Percentiles rank a stretch among this genome's conserved stretches.
Evolutionary conservation across 129 eudicot species (phyloP).

Genomic region (Chrysanthemum seticuspe): DNA sequence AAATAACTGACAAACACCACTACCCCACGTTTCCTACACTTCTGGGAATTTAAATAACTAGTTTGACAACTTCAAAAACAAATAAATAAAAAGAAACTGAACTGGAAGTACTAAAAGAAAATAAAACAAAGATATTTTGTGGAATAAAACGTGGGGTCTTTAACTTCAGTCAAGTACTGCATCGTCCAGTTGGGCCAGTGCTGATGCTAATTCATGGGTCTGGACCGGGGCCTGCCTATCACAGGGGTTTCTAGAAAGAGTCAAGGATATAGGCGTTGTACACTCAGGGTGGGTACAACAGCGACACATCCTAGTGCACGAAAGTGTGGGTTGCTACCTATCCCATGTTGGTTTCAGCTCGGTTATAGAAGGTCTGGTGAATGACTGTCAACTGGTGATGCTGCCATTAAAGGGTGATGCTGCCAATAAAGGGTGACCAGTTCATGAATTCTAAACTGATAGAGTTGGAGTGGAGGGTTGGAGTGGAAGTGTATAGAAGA

Average conservation of each 20-base stretch:
- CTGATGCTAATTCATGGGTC: too few species aligned
- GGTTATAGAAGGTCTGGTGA: slow-evolving; percentile 46
- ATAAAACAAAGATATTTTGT: too few species aligned
- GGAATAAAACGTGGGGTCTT: too few species aligned
- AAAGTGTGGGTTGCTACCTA: slow-evolving; percentile 48
- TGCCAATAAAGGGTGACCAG: slow-evolving; percentile 43
- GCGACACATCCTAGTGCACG: slow-evolving; percentile 50
- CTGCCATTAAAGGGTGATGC: slow-evolving; percentile 44
- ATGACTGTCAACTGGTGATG: slow-evolving; percentile 46
- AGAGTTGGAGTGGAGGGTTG: slow-evolving; percentile 42
- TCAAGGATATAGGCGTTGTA: slow-evolving; percentile 41
- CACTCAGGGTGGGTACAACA: slow-evolving; percentile 69
- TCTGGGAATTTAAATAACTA: too few species aligned
- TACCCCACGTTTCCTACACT: too few species aligned
- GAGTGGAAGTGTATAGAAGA: slow-evolving; percentile 53
- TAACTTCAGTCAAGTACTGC: too few species aligned
- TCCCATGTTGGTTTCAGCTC: slow-evolving; percentile 54
- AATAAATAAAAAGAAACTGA: too few species aligned
- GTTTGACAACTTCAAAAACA: too few species aligned
- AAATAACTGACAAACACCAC: too few species aligned
- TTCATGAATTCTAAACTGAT: slow-evolving; percentile 40
- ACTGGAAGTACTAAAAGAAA: too few species aligned
- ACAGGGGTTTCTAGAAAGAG: slow-evolving; percentile 45
- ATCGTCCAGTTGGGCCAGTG: too few species aligned
- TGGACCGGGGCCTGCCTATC: background rate